A percentile compares a stretch with the other conserved stretches of the same genome.
Conservation (phyloP, 2,329 filamentous ascomycete genomes). For the Trichothecium sympodiale region DNA sequence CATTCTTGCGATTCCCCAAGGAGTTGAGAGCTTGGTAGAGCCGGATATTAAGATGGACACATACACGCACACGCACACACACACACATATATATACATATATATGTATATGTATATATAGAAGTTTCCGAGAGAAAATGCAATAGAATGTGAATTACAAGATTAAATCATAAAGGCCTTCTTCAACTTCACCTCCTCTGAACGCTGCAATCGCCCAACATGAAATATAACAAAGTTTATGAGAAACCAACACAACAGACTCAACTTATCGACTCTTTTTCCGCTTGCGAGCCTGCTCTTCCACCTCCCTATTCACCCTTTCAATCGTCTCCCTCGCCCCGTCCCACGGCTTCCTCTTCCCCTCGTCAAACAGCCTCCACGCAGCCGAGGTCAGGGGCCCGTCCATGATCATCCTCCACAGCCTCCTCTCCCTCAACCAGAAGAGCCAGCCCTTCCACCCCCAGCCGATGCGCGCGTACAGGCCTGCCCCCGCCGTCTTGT, state of each 20-base stretch:
- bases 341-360: slow-evolving; percentile 25
- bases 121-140: no score
- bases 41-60: no score
- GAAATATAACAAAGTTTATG: background rate
- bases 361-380: slow-evolving; percentile 29
- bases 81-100: no score
- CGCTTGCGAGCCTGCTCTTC: slow-evolving; percentile 4
- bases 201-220: no score
- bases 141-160: no score
- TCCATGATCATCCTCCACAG: slow-evolving; percentile 26
- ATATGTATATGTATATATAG: no score
- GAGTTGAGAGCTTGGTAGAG: slow-evolving; percentile 6
- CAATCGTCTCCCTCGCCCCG: slow-evolving; percentile 24
- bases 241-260: no score
- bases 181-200: no score
- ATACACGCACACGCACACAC: no score
- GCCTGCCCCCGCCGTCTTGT: slow-evolving; percentile 29
- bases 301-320: slow-evolving; percentile 15
- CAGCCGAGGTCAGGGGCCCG: slow-evolving; percentile 27
- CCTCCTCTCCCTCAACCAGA: slow-evolving; percentile 26
- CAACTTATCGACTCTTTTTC: no score
- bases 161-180: no score
- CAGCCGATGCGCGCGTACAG: slow-evolving; percentile 28
- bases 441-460: slow-evolving; percentile 25
- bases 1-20: slow-evolving; percentile 1